phyloP scores from a whole-genome alignment of 805 yeast species.

The Scheffersomyces amazonensis region DNA sequence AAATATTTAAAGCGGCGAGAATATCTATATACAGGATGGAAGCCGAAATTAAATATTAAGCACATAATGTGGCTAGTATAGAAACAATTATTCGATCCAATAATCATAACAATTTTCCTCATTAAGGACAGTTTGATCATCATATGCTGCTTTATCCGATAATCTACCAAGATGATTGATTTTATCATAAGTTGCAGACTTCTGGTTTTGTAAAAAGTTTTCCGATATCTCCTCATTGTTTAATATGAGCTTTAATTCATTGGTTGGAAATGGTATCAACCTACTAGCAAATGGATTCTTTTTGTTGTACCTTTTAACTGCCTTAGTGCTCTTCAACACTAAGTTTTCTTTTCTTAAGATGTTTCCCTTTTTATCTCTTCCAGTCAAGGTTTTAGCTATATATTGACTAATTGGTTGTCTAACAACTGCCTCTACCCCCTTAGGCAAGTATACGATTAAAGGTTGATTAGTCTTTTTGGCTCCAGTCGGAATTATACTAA shows the following conservation, averaged over 20 bases:
- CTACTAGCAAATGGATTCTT: constrained; percentile 12
- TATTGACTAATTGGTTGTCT: constrained; percentile 50
- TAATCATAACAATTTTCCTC: constrained; percentile 10
- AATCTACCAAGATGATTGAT: not conserved
- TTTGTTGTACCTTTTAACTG: constrained; percentile 13
- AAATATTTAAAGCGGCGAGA: too few relatives aligned
- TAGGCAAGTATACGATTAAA: constrained; percentile 48
- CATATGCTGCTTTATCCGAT: constrained; percentile 1
- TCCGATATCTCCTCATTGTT: too few relatives aligned
- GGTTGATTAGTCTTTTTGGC: constrained; percentile 21
- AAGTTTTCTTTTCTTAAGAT: constrained; percentile 15
- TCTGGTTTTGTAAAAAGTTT: too few relatives aligned
- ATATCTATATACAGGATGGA: too few relatives aligned
- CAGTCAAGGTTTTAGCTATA: constrained; percentile 35
- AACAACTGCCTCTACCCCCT: constrained; percentile 50
- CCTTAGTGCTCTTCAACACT: constrained; percentile 15
- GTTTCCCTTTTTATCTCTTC: constrained; percentile 22
- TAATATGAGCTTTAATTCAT: too few relatives aligned
- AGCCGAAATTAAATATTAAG: too few relatives aligned
- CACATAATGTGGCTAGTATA: too few relatives aligned
- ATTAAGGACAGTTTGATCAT: constrained; percentile 4
- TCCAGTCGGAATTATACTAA: constrained; percentile 62
- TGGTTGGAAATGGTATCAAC: constrained; percentile 16
- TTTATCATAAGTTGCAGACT: not conserved
- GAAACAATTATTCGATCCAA: constrained; percentile 10